phyloP scores from a whole-genome alignment of 2,329 filamentous ascomycete genomes.

The Epicoccum nigrum region DNA sequence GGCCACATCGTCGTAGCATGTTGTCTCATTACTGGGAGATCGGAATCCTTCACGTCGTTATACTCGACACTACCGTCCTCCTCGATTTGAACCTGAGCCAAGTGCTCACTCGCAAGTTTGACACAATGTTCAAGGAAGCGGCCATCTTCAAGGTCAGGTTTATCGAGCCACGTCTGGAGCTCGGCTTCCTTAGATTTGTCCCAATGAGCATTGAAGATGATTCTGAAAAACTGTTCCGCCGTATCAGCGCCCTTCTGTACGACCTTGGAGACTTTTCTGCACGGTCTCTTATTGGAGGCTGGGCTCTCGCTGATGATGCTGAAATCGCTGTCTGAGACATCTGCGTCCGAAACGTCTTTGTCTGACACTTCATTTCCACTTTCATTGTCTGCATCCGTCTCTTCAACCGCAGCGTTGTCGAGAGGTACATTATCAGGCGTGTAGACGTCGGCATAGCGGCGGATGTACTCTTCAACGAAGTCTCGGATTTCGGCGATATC shows the following conservation, averaged over 20 bases:
- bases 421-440: not conserved
- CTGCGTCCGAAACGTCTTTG: not conserved
- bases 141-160: slow-evolving; percentile 6
- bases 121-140: slow-evolving; percentile 4
- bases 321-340: not conserved
- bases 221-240: slow-evolving; percentile 19
- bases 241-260: not conserved
- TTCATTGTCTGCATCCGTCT: not conserved
- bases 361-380: not conserved
- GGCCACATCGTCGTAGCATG: slow-evolving; percentile 12
- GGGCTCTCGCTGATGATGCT: not conserved
- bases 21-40: not conserved
- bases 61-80: not conserved
- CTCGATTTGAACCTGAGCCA: not conserved
- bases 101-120: not conserved
- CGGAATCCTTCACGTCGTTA: slow-evolving; percentile 3
- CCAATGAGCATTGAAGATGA: slow-evolving; percentile 10
- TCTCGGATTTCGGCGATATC: slow-evolving; percentile 1
- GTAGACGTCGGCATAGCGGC: slow-evolving; percentile 1
- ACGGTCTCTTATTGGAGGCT: not conserved
- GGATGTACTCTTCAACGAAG: slow-evolving; percentile 17
- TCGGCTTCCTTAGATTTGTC: not conserved
- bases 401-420: not conserved
- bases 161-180: not conserved
- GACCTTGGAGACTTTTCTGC: not conserved